Evolutionary conservation across 352 stramenopile species (phyloP).

Genomic region (Nothophytophthora sp.): DNA sequence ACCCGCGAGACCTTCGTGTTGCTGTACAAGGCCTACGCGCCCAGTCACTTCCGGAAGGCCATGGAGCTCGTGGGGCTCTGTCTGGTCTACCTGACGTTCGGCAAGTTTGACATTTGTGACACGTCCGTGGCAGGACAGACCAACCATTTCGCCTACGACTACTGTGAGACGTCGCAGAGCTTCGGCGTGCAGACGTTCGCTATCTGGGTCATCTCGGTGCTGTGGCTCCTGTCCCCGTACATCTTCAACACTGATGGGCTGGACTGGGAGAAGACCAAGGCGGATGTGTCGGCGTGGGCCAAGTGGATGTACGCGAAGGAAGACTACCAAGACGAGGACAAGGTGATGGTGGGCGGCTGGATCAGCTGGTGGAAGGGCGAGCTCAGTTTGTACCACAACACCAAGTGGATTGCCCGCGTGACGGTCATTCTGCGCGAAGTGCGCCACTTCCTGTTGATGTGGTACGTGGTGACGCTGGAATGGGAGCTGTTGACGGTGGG

Average conservation of each 20-base stretch:
- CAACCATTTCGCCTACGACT: slow-evolving; percentile 56
- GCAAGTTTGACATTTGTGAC: slow-evolving; percentile 68
- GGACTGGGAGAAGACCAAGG: slow-evolving; percentile 86
- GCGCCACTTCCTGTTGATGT: slow-evolving; percentile 85
- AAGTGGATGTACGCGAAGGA: slow-evolving; percentile 85
- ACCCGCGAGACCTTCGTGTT: slow-evolving; percentile 81
- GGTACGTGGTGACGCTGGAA: slow-evolving; percentile 80
- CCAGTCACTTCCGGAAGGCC: slow-evolving; percentile 76
- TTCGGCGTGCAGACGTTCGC: slow-evolving; percentile 84
- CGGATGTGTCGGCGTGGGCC: slow-evolving; percentile 66
- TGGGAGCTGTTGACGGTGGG: slow-evolving; percentile 55
- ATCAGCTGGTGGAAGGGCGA: slow-evolving; percentile 87
- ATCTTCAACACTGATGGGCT: slow-evolving; percentile 88
- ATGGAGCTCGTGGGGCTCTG: slow-evolving; percentile 78
- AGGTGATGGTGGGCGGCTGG: slow-evolving; percentile 70
- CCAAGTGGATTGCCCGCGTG: slow-evolving; percentile 63
- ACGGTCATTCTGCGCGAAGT: slow-evolving; percentile 78
- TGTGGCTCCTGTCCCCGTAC: slow-evolving; percentile 79
- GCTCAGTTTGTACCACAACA: slow-evolving; percentile 72
- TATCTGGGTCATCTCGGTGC: slow-evolving; percentile 76
- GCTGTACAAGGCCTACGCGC: slow-evolving; percentile 80
- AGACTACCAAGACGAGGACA: slow-evolving; percentile 62
- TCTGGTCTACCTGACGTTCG: slow-evolving; percentile 74
- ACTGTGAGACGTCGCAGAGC: slow-evolving; percentile 69
- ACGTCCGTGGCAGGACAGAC: slow-evolving; percentile 34